Base-by-base conservation (phyloP, 768 basidiomycete genomes). In the Lactifluus pinguis region DNA sequence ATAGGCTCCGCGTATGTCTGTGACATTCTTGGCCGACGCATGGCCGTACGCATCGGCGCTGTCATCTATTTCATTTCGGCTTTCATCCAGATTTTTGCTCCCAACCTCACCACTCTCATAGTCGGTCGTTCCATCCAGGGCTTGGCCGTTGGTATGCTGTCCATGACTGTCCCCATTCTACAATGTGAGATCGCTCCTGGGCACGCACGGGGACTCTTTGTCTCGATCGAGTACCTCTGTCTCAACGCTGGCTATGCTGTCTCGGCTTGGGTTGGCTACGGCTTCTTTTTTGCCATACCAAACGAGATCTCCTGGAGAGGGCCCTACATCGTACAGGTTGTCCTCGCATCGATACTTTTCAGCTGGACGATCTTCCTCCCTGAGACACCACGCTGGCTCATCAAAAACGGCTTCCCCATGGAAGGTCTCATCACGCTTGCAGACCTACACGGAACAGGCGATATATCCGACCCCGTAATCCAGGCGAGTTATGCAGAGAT, bases 81-180 rank as follows among this genome's bases (percentile, higher is more conserved):
- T 11, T 71, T 80, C 67, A 75, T 82, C 60, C 79, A 80, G 61
- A 75, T 80, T 51, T 76, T 78, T 65, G 74, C 79, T 60, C 77
- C 79, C 44, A 74, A 77, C 10, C 72, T 88, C n/a, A 67, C 69
- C 21, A 76, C 80, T 57, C 70, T 89, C 32, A 80, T 85, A 66
- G 71, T 86, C 34, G 87, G 87, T 45, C 80, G 88, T 48, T 81
- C 83, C 0, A 71, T 89, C 9, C 87, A 87, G 21, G 88, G 88
- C 30, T 62, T 89, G 41, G 88, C 87, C 13, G 85, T 89, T n/a
- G 88, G 88, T 15, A 83, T 83, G 57, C 38, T 70, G 53, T 62
- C 56, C 39, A 55, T 63, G 54, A 65, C 30, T 29, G 60, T 65
- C 15, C 62, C 62, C 14, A 62, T 65, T 53, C 41, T 52, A 49